Percentiles rank a stretch among this genome's conserved stretches.
Conservation (phyloP, 2,329 filamentous ascomycete genomes). For the Xylaria sp. region DNA sequence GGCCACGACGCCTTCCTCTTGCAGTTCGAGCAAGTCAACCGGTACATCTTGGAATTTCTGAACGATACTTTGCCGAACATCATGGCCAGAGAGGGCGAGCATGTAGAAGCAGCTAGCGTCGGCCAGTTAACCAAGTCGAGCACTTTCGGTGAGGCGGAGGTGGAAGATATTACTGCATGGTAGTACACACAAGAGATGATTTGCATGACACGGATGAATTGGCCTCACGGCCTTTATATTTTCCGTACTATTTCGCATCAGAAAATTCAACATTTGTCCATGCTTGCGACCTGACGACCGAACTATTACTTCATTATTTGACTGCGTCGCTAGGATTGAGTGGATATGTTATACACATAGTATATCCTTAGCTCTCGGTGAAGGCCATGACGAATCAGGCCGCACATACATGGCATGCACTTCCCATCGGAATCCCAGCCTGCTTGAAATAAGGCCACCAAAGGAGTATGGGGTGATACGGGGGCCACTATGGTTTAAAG, state of each 20-base stretch:
- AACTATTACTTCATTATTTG: not conserved
- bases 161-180: constrained; percentile 96
- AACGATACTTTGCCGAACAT: constrained; percentile 83
- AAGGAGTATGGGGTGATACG: constrained; percentile 11
- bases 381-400: constrained; percentile 13
- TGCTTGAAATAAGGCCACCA: no score
- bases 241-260: not conserved
- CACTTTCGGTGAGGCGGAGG: constrained; percentile 93
- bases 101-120: constrained; percentile 51
- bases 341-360: constrained; percentile 3
- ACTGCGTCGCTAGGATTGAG: constrained; percentile 8
- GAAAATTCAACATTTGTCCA: constrained; percentile 1
- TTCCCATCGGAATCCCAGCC: not conserved
- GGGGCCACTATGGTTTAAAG: no score
- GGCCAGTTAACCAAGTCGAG: constrained; percentile 79
- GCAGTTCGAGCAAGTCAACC: constrained; percentile 97
- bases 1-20: constrained; percentile 95
- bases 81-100: constrained; percentile 66
- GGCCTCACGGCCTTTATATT: not conserved
- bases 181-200: constrained; percentile 52
- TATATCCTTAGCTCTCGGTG: constrained; percentile 13
- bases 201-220: not conserved
- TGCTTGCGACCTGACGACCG: no score
- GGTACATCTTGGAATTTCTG: constrained; percentile 82
- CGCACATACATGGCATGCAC: constrained; percentile 2